Evolutionary conservation across 306 rosid species (phyloP), one percentile per base, ranked within the genome.

Genomic region (Potentilla sterilis): DNA sequence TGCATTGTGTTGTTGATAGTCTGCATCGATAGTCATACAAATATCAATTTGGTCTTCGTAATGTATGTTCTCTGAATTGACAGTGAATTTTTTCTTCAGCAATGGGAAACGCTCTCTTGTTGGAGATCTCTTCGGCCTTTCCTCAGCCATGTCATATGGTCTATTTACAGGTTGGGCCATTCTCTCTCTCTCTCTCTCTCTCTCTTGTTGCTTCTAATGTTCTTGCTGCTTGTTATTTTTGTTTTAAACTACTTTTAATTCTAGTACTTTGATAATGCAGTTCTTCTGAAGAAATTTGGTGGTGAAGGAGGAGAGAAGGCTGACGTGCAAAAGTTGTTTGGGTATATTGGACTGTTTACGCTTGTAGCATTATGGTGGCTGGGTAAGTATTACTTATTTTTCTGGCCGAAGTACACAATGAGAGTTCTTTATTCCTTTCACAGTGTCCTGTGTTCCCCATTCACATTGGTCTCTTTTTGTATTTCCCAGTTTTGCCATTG

Each of bases 321-420:
- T 62, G 98, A 96, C 51, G 93, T 92, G 77, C 98, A 96, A 85
- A 96, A 96, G 86, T 85, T 96, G 87, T 96, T 96, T 77, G 99
- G 99, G 81, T 96, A 96, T 85, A 88, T 96, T 77, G 99, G 99
- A 73, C 81, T 96, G 81, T 96, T 92, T 80, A 85, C 98, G 5
- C 92, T 96, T 19, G 86, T 89, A 32, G 81, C 94, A 34, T 82
- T 96, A 59, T 96, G 99, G 99, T 96, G 99, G 99, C 89, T 92
- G 57, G 85, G 99, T 92, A 89, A 86, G 91, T 80, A 35, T 79
- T 46, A 8, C 24, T 44, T 24, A 42, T 6, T 7, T 16, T 69
- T 58, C 61, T 67, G 67, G 58, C 47, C 44, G 40, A 65, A 75
- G 21, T 14, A 73, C 59, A 19, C 4, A 35, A 69, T 62, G 61